Base-by-base conservation (phyloP, 768 basidiomycete genomes). In the Obba rivulosa region DNA sequence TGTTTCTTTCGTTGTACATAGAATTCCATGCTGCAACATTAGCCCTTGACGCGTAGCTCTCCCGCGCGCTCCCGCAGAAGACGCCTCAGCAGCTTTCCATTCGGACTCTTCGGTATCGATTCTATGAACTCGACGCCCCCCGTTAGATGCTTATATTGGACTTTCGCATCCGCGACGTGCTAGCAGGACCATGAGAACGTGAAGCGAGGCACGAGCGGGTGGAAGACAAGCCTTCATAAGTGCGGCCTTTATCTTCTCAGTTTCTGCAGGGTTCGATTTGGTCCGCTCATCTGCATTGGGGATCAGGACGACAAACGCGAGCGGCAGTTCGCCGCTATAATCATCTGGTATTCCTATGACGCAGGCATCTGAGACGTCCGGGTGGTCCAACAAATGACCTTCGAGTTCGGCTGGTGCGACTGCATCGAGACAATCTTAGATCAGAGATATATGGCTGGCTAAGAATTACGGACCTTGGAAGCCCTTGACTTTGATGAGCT, bases 341-440 rank as follows among this genome's bases (percentile, higher is more conserved):
- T 85, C 84, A 57, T 88, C 80, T 8, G 77, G 78, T 28, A 83
- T 58, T 1, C 81, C 78, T 14, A 87, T 77, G 2, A 87, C 83
- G 53, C 85, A 85, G 2, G 71, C 70, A 37, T 83, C 77, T 3
- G 70, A 69, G 20, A 86, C 76, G 54, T 83, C 82, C 0, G 73
- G 64, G 54, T 85, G 80, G 39, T 69, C 73, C 21, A 84, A 61
- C n/a, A 84, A 57, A 50, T 81, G 81, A 17, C 77, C 85, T 57
- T 86, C 85, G 8, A 86, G 68, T 53, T 85, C 84, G 3, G 85
- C 83, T 2, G 85, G 85, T 1, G 85, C 82, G 1, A 87, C 85
- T 56, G 24, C 41, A 28, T 20, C 28, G 36, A 18, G 25, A 13
- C 13, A 5, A 31, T 31, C n/a, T 31, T 13, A 31, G 16, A 7